These are phyloP conservation scores for Malassezia dermatis DNA, from an alignment of 1,284 basidiomycete species.

Conservation along the genomic window DNA sequence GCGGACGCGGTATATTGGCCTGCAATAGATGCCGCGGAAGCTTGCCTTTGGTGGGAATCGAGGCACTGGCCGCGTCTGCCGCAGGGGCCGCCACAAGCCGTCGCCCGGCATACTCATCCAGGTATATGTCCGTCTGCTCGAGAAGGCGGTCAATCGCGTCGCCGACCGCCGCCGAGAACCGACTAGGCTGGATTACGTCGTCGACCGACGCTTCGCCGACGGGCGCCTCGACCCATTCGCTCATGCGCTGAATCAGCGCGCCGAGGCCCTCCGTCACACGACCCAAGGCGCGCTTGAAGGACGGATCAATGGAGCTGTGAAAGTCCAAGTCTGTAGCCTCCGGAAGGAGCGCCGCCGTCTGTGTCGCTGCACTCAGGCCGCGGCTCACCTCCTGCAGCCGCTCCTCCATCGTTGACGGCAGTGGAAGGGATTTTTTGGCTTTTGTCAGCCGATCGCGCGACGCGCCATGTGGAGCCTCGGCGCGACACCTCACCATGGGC, in stretches of 20 bases:
- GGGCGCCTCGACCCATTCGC: slow-evolving; percentile 17
- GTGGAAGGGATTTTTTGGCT: neutral
- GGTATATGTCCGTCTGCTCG: slow-evolving; percentile 69
- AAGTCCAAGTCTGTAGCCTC: slow-evolving; percentile 60
- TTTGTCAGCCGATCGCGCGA: slow-evolving; percentile 8
- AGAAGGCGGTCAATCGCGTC: slow-evolving; percentile 73
- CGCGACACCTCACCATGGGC: neutral
- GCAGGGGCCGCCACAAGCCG: slow-evolving; percentile 9
- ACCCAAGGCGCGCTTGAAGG: slow-evolving; percentile 61
- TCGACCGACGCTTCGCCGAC: slow-evolving; percentile 41
- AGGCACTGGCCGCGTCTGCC: slow-evolving; percentile 6
- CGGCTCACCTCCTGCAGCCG: slow-evolving; percentile 7
- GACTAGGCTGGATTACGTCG: neutral
- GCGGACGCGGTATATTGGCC: slow-evolving; percentile 38
- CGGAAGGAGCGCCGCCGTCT: slow-evolving; percentile 44
- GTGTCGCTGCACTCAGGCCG: slow-evolving; percentile 4
- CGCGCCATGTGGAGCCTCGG: neutral
- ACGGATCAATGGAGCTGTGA: slow-evolving; percentile 69
- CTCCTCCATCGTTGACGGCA: slow-evolving; percentile 9
- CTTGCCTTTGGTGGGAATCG: slow-evolving; percentile 24
- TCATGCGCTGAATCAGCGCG: slow-evolving; percentile 21
- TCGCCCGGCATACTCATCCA: slow-evolving; percentile 62
- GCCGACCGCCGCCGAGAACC: slow-evolving; percentile 64
- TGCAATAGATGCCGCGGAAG: slow-evolving; percentile 34
- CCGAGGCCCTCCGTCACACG: slow-evolving; percentile 56